A percentile compares a stretch with the other conserved stretches of the same genome.
These are phyloP conservation scores for Ramularia endophylla DNA, from an alignment of 2,329 filamentous ascomycete species.

Conservation along the genomic window DNA sequence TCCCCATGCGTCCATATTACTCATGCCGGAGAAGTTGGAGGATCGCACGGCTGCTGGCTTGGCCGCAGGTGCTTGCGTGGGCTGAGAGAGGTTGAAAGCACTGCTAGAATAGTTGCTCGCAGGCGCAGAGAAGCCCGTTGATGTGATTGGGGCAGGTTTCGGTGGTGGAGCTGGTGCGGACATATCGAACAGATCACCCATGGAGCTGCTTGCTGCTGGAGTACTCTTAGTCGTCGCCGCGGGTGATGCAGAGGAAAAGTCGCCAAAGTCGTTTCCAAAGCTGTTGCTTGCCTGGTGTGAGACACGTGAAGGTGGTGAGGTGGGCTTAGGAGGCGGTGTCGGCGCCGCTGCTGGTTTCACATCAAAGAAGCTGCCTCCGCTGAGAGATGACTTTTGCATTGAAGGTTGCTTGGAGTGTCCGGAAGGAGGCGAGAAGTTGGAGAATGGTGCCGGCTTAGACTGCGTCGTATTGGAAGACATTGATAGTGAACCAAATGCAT, in stretches of 20 bases:
- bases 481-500: constrained; percentile 70
- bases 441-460: constrained; percentile 58
- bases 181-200: constrained; percentile 80
- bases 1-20: constrained; percentile 73
- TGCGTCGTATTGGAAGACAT: constrained; percentile 48
- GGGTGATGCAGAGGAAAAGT: constrained; percentile 59
- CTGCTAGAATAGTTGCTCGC: constrained; percentile 37
- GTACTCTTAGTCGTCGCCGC: constrained; percentile 37
- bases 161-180: constrained; percentile 35
- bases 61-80: constrained; percentile 37
- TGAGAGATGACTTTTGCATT: constrained; percentile 35
- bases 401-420: constrained; percentile 41
- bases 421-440: constrained; percentile 53
- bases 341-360: constrained; percentile 45
- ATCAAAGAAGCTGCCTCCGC: constrained; percentile 82
- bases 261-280: constrained; percentile 39
- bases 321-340: constrained; percentile 35
- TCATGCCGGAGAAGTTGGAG: constrained; percentile 38
- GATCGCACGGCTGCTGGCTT: constrained; percentile 26
- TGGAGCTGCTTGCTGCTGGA: constrained; percentile 45
- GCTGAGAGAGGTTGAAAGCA: constrained; percentile 72
- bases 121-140: constrained; percentile 18
- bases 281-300: constrained; percentile 48
- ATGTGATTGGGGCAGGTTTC: constrained; percentile 28
- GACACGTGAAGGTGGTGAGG: constrained; percentile 33